Evolutionary conservation across 139 green algal species (phyloP), one percentile per base, ranked within the genome.

Genomic region (Asterochloris erici): DNA sequence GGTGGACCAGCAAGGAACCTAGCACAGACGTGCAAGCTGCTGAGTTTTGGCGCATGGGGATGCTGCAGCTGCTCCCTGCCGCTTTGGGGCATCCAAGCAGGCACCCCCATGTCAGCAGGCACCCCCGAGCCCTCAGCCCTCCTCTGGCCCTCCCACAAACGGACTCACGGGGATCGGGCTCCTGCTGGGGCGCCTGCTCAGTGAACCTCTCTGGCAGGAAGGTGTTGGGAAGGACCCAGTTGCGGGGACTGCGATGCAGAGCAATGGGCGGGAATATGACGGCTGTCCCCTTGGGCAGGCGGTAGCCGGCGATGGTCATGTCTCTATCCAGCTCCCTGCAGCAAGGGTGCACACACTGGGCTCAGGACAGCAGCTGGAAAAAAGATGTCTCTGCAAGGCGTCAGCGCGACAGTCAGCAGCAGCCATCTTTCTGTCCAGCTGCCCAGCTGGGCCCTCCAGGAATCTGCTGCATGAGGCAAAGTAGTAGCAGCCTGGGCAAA

Each of bases 191-290:
- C 16, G 10, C 28, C 29, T 68, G 29, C 17, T 54, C 38, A 21
- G 38, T n/a, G 54, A 54, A 79, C 21, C 74, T 54, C 17, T 79
- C 74, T 61, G 74, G 74, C 74, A 54, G 66, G 47, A 79, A 79
- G 11, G 26, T 79, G 19, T 79, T 21, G 54, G 74, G 74, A 9
- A 11, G 17, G 10, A 79, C 9, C 14, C 21, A 79, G 74, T 79
- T 79, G 74, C 28, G 47, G 47, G 74, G 74, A 13, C 47, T 79
- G 74, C 64, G 21, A 10, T 79, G 74, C 74, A 79, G 29, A 24
- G 74, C n/a, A 21, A 68, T 29, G 38, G 38, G 74, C 12, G 74
- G 23, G 54, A 79, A 24, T 24, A 79, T 68, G 74, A 68, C n/a
- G 74, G 47, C n/a, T 54, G 74, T 79, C 6, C 74, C 74, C 74